Evolutionary conservation across 2,329 filamentous ascomycete genomes (phyloP), one percentile per base, ranked within the genome.

Genomic region (Cercospora sp.): DNA sequence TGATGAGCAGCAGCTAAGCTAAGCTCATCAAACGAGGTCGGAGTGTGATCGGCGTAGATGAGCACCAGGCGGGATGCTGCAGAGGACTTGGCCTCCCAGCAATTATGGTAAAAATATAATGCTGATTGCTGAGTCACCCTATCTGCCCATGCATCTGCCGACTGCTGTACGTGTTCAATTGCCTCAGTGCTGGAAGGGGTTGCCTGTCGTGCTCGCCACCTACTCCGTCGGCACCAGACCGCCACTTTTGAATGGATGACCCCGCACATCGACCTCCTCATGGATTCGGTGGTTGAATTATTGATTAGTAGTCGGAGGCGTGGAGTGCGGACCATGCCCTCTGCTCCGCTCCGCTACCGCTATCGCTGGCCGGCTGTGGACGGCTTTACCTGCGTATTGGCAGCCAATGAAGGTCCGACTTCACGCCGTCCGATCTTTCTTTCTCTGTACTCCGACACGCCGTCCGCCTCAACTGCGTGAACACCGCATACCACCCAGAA

Each of bases 31-130:
- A 33, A n/a, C 10, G 28, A 20, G 30, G 55, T 59, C 55, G 55
- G 55, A 59, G 55, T 59, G 31, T 59, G 55, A 18, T 58, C 55
- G 55, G 55, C 16, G 55, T 58, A 58, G 28, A 31, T 23, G 18
- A 33, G 55, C 26, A 10, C 16, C 12, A 33, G 55, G 55, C 28
- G 55, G 20, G 51, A n/a, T 16, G 23, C 20, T 20, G 20, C 20
- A 57, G 23, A 57, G 8, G 12, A 30, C 20, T n/a, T 28, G 51
- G 20, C 20, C 28, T 33, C 4, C 7, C 7, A 9, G 55, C 5
- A 10, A 33, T 23, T 26, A 6, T 23, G 7, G 48, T 53, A 2
- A 23, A 9, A 28, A 6, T 8, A 28, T 5, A 53, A 12, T 28
- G 5, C 20, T 53, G 48, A 28, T 28, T 58, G 55, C 55, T 58